Conservation (phyloP, 2,329 filamentous ascomycete genomes). For the Sporothrix pseudoabietina region DNA sequence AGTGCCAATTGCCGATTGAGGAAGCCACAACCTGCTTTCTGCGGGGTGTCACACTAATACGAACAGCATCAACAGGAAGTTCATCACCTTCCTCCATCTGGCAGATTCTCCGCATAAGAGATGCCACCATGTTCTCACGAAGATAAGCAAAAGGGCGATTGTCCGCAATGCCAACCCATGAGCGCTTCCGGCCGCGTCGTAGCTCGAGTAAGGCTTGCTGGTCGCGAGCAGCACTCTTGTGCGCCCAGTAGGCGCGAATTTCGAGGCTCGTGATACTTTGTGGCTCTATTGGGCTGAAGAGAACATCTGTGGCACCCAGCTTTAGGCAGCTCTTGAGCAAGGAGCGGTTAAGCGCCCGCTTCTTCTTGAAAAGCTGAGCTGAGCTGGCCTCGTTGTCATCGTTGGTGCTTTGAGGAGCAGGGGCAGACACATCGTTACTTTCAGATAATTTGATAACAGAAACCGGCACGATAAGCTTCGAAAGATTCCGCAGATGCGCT, state of each 20-base stretch:
- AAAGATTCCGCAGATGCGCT: slow-evolving; percentile 57
- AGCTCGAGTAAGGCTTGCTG: slow-evolving; percentile 71
- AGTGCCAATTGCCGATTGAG: slow-evolving; percentile 78
- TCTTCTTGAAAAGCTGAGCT: not conserved
- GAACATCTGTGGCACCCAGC: slow-evolving; percentile 81
- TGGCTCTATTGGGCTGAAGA: slow-evolving; percentile 74
- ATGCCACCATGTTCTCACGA: slow-evolving; percentile 89
- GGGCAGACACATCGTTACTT: slow-evolving; percentile 2
- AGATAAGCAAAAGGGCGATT: slow-evolving; percentile 86
- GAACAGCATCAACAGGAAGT: slow-evolving; percentile 63
- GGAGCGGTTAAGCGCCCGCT: slow-evolving; percentile 44
- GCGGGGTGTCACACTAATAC: slow-evolving; percentile 68
- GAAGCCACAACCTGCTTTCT: slow-evolving; percentile 66
- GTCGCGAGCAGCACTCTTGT: slow-evolving; percentile 73
- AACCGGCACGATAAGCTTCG: slow-evolving; percentile 60
- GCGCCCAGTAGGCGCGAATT: slow-evolving; percentile 80
- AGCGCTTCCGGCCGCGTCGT: slow-evolving; percentile 77
- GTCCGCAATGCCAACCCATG: slow-evolving; percentile 87
- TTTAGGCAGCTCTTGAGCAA: slow-evolving; percentile 75
- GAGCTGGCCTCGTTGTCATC: not conserved
- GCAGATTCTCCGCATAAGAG: slow-evolving; percentile 86
- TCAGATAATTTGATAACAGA: slow-evolving; percentile 53
- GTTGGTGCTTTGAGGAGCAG: not conserved
- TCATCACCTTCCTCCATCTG: slow-evolving; percentile 62
- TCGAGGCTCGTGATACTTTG: slow-evolving; percentile 75